Base-by-base conservation (phyloP, 805 yeast genomes). In the Teunomyces lycoperdinae region DNA sequence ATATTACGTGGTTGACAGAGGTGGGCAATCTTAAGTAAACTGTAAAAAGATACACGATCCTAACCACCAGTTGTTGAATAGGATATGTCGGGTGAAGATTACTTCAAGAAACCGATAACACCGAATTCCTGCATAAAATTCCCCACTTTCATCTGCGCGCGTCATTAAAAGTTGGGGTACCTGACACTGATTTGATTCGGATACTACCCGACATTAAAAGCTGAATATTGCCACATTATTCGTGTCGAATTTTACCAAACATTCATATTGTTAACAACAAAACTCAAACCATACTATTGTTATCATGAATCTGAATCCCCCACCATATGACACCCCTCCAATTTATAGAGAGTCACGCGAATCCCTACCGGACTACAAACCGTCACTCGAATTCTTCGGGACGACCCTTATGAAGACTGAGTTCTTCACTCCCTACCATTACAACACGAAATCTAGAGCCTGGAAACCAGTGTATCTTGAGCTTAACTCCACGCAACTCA, bases 401-500 rank as follows among this genome's bases (percentile, higher is more conserved):
- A 42, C 68, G 14, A 54, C 67, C 5, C 56, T 72, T 29, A 46
- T 66, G 32, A 66, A 70, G 39, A 61, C 64, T 13, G 77, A 73
- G 55, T 67, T 70, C 44, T 50, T 51, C 5, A 66, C 74, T 1
- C 77, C 77, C 0, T 73, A 64, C 57, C 67, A 63, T 45, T 45
- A 52, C 50, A 63, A 59, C 46, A 57, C 50, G 43, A 55, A 60
- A 6, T 48, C 56, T 16, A 47, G 69, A 29, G 45, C 54, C 7
- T 67, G 74, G 69, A 64, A 61, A 46, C 73, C 74, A 1, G 73
- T 73, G 14, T 51, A 70, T 20, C 56, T 70, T 20, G 75, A 71
- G 51, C 52, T 73, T 31, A 71, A 70, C 52, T 64, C 72, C 34
- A 73, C 73, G 14, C 76, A 72, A 50, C 58, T 73, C 29, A 62